phyloP scores from a whole-genome alignment of 106 monocot species.

The Amphibolis antarctica region DNA sequence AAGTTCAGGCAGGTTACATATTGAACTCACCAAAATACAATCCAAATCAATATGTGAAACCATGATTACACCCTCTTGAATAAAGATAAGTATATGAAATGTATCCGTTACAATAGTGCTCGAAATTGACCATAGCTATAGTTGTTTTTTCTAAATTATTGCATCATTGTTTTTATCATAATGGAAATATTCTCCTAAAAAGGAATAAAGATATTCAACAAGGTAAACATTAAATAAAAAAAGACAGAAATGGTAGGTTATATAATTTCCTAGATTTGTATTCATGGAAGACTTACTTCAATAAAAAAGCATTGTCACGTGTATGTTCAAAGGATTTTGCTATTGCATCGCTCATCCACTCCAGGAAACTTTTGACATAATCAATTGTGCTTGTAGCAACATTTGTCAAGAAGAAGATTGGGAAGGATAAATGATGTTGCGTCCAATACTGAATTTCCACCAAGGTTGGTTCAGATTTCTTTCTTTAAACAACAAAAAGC shows the following conservation, averaged over 20 bases:
- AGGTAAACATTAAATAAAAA: not conserved
- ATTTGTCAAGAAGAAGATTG: slow-evolving; percentile 91
- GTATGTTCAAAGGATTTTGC: slow-evolving; percentile 91
- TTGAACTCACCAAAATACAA: too few species aligned
- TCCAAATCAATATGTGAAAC: too few species aligned
- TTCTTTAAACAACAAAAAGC: not conserved
- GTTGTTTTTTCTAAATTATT: too few species aligned
- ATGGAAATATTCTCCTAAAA: too few species aligned
- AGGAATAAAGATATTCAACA: too few species aligned
- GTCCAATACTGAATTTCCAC: slow-evolving; percentile 59
- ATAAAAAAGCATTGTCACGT: slow-evolving; percentile 78
- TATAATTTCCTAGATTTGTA: not conserved
- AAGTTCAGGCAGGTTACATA: too few species aligned
- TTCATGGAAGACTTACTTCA: slow-evolving; percentile 46
- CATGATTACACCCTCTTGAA: too few species aligned
- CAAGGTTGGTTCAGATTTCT: slow-evolving; percentile 4
- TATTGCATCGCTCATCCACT: slow-evolving; percentile 97
- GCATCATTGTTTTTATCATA: too few species aligned
- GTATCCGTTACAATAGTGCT: too few species aligned
- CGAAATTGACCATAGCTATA: too few species aligned
- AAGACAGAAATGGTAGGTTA: not conserved
- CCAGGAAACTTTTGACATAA: slow-evolving; percentile 96
- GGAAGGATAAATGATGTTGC: slow-evolving; percentile 68
- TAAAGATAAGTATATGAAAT: too few species aligned
- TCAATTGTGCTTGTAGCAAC: slow-evolving; percentile 86